Percentiles rank a stretch among this genome's conserved stretches.
These are phyloP conservation scores for Gossypium arboreum DNA, from an alignment of 345 rosid species.

Conservation along the genomic window DNA sequence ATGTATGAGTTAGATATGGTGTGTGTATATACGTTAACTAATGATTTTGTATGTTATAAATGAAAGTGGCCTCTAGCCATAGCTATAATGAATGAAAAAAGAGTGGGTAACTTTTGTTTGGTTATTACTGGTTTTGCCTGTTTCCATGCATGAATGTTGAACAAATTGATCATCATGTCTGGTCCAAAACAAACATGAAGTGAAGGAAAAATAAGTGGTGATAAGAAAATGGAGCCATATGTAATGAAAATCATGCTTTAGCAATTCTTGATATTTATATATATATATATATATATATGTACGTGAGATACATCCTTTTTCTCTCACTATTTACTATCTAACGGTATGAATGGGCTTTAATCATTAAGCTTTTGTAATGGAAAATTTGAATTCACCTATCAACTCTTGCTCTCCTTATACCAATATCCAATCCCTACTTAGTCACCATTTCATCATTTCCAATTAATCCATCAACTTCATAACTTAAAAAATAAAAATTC, in stretches of 20 bases:
- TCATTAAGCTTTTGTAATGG: not conserved
- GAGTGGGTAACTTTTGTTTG: not conserved
- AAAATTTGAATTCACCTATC: not conserved
- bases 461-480: not conserved
- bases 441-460: not conserved
- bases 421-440: not conserved
- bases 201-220: not conserved
- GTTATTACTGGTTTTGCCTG: not conserved
- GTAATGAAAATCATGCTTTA: not conserved
- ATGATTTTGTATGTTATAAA: too few species aligned
- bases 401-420: not conserved
- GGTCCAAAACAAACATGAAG: not conserved
- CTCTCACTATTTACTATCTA: not conserved
- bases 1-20: too few species aligned
- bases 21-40: too few species aligned
- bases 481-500: too few species aligned
- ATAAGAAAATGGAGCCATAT: not conserved
- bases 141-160: not conserved
- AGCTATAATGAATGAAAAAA: too few species aligned
- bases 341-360: not conserved
- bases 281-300: not conserved
- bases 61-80: too few species aligned
- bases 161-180: not conserved
- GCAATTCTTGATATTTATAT: not conserved
- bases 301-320: not conserved